Percentiles rank a stretch among this genome's conserved stretches.
Conservation (phyloP, 345 rosid species). For the Hypericum androsaemum region DNA sequence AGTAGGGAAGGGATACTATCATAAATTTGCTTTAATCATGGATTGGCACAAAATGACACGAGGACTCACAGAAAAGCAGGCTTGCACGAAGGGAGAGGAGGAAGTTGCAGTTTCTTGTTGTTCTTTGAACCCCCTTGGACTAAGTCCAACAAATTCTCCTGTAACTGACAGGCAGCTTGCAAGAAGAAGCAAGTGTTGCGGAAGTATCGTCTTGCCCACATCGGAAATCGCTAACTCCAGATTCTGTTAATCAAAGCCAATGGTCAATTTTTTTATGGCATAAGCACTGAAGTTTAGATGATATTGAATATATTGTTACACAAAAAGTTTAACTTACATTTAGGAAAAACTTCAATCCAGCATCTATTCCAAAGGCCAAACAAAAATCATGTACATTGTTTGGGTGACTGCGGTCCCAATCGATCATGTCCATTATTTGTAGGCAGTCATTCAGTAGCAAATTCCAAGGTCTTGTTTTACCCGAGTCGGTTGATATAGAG, state of each 20-base stretch:
- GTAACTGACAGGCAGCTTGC: constrained; percentile 64
- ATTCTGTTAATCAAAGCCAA: constrained; percentile 31
- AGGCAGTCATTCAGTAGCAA: constrained; percentile 51
- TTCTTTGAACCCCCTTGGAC: constrained; percentile 53
- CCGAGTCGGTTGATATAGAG: constrained; percentile 37
- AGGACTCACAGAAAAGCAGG: constrained; percentile 77
- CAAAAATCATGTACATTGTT: constrained; percentile 64
- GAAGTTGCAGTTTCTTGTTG: constrained; percentile 56
- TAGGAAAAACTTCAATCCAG: constrained; percentile 63
- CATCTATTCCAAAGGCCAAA: constrained; percentile 62
- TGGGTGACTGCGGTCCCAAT: constrained; percentile 88
- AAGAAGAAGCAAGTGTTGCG: constrained; percentile 54
- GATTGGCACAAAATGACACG: background rate
- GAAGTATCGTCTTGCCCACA: constrained; percentile 60
- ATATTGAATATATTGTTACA: too few species aligned
- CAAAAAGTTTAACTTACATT: constrained; percentile 27
- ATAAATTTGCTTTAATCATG: too few species aligned
- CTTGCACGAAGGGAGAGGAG: constrained; percentile 72
- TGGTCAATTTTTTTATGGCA: too few species aligned
- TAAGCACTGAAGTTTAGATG: too few species aligned
- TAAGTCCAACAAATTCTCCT: constrained; percentile 85
- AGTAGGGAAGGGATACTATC: too few species aligned
- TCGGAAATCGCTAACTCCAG: constrained; percentile 73
- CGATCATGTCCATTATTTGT: constrained; percentile 59
- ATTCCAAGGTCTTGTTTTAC: constrained; percentile 48